These are phyloP conservation scores for Juglanconis juglandina DNA, from an alignment of 2,329 filamentous ascomycete species.

Conservation along the genomic window DNA sequence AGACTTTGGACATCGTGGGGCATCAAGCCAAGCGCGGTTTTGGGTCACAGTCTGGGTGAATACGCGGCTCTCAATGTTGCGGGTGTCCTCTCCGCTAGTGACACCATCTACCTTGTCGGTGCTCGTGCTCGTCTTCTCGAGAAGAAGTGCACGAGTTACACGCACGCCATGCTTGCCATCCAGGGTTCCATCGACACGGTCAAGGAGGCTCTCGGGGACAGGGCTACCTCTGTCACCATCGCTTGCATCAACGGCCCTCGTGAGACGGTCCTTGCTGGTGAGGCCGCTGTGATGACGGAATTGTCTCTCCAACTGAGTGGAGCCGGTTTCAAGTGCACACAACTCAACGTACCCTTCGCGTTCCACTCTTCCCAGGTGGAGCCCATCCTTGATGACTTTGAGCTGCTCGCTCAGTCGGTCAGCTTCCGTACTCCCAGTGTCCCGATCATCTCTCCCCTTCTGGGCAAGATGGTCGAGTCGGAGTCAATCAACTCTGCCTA, in stretches of 20 bases:
- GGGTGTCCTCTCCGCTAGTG: constrained; percentile 66
- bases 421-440: constrained; percentile 44
- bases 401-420: constrained; percentile 38
- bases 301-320: constrained; percentile 37
- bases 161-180: constrained; percentile 57
- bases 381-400: constrained; percentile 56
- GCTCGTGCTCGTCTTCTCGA: constrained; percentile 63
- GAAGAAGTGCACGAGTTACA: constrained; percentile 61
- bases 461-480: constrained; percentile 57
- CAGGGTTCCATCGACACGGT: constrained; percentile 50
- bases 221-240: constrained; percentile 39
- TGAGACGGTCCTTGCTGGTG: constrained; percentile 67
- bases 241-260: constrained; percentile 75
- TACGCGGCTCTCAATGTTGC: constrained; percentile 68
- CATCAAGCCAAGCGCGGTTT: constrained; percentile 43
- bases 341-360: constrained; percentile 49
- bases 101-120: constrained; percentile 71
- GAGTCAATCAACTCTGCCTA: constrained; percentile 59
- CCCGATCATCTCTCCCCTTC: constrained; percentile 66
- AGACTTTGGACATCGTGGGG: constrained; percentile 56
- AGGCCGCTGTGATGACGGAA: constrained; percentile 37
- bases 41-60: constrained; percentile 64
- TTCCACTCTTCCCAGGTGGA: constrained; percentile 55
- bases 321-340: constrained; percentile 39
- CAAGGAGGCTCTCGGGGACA: constrained; percentile 46